Evolutionary conservation across 345 rosid genomes (phyloP).

Genomic region (Hirschfeldia incana): DNA sequence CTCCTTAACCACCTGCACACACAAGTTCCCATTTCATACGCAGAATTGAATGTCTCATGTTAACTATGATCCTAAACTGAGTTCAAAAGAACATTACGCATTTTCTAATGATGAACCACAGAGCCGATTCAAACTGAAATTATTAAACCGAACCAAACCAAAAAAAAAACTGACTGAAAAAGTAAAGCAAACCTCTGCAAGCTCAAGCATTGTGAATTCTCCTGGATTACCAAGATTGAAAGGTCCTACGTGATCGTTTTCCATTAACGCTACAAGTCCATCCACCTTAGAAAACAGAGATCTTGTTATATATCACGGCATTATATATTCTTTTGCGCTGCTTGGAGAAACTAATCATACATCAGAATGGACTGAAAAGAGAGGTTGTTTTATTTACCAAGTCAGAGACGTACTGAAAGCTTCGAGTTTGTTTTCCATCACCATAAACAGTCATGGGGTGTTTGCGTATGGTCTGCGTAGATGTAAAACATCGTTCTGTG

Average conservation of each 20-base stretch:
- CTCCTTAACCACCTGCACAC: conserved; percentile 77
- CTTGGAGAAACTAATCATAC: conserved; percentile 13
- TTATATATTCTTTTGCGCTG: not conserved
- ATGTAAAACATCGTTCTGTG: conserved; percentile 3
- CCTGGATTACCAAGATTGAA: conserved; percentile 98
- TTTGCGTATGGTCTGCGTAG: conserved; percentile 69
- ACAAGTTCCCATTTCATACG: conserved; percentile 1
- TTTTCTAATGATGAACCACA: not conserved
- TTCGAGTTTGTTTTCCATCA: conserved; percentile 97
- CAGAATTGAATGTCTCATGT: not conserved
- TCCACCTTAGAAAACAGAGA: conserved; percentile 59
- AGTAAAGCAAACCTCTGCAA: conserved; percentile 76
- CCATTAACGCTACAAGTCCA: conserved; percentile 90
- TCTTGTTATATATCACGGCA: not conserved
- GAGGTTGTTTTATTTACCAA: conserved; percentile 51
- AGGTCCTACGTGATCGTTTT: conserved; percentile 89
- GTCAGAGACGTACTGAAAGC: conserved; percentile 98
- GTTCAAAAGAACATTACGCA: conserved; percentile 5
- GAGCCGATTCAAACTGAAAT: not conserved
- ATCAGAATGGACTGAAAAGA: not conserved
- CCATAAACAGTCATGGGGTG: conserved; percentile 96
- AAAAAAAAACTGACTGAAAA: not conserved
- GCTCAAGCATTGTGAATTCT: conserved; percentile 97
- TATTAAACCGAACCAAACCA: not conserved
- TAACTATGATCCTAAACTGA: conserved; percentile 6